These are phyloP conservation scores for Sechiopsis laciniata DNA, from an alignment of 306 rosid species.

Conservation along the genomic window DNA sequence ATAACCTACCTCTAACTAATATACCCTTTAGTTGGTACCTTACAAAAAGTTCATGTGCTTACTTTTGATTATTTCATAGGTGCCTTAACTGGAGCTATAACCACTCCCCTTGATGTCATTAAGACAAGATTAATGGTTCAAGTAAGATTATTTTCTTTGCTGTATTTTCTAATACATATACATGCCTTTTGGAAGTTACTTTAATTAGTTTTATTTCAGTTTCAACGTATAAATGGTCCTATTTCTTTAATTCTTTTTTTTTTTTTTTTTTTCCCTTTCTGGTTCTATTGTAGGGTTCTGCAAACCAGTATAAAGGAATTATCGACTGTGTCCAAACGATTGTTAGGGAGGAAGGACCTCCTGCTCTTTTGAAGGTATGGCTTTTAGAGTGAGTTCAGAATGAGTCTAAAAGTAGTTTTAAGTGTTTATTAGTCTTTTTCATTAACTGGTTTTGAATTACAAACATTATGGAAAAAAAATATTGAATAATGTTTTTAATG, in stretches of 20 bases:
- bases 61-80: constrained; percentile 35
- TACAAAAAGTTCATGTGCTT: not conserved
- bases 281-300: constrained; percentile 56
- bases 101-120: constrained; percentile 92
- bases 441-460: not conserved
- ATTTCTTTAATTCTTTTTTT: not conserved
- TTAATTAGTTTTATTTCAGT: not conserved
- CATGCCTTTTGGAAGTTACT: not conserved
- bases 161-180: not conserved
- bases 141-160: constrained; percentile 35
- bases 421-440: not conserved
- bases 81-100: constrained; percentile 88
- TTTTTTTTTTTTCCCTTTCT: constrained; percentile 22
- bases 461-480: not conserved
- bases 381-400: not conserved
- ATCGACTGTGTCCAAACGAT: constrained; percentile 86
- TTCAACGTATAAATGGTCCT: not conserved
- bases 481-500: not conserved
- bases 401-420: not conserved
- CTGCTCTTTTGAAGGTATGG: constrained; percentile 73
- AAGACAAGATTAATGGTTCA: constrained; percentile 92
- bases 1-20: no score
- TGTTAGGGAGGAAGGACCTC: constrained; percentile 82
- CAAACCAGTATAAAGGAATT: constrained; percentile 73
- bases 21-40: not conserved